phyloP scores from a whole-genome alignment of 495 filamentous ascomycete genomes.

The Bombardia bombarda region DNA sequence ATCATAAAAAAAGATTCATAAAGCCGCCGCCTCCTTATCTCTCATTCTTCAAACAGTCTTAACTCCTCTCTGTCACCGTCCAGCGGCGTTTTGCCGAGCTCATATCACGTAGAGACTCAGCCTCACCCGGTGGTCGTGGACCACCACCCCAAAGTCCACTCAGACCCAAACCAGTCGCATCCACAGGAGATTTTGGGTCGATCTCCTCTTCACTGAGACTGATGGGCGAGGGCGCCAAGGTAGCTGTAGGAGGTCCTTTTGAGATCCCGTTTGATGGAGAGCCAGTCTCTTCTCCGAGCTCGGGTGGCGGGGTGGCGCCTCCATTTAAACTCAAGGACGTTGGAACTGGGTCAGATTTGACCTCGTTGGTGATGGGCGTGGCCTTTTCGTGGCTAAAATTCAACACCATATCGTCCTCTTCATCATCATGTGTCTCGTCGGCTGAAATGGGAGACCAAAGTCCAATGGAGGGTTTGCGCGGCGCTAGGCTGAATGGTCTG shows the following conservation, averaged over 20 bases:
- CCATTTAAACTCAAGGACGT: neutral
- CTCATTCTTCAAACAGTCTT: too few species aligned
- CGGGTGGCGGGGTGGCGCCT: neutral
- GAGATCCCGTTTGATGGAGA: too few species aligned
- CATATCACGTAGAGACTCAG: conserved; percentile 27
- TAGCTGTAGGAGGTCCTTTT: too few species aligned
- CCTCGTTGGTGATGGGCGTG: neutral
- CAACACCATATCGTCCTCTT: conserved; percentile 37
- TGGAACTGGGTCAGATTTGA: neutral
- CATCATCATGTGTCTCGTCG: conserved; percentile 25
- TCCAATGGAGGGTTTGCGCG: conserved; percentile 20
- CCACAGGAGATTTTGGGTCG: too few species aligned
- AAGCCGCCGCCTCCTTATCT: too few species aligned
- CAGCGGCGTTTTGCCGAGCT: conserved; percentile 35
- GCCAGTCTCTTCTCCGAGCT: neutral
- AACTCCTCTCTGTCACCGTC: conserved; percentile 34
- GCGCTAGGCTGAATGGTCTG: conserved; percentile 12
- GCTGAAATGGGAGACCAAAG: conserved; percentile 27
- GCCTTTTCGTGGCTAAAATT: conserved; percentile 32
- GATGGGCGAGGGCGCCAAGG: neutral
- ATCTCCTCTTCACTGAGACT: neutral
- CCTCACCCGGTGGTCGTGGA: conserved; percentile 27
- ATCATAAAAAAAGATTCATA: too few species aligned
- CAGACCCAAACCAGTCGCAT: neutral
- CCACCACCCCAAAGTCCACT: conserved; percentile 31